A percentile compares a stretch with the other conserved stretches of the same genome.
Conservation (phyloP, 2,329 filamentous ascomycete genomes). For the Parasarocladium wereldwijsianum region DNA sequence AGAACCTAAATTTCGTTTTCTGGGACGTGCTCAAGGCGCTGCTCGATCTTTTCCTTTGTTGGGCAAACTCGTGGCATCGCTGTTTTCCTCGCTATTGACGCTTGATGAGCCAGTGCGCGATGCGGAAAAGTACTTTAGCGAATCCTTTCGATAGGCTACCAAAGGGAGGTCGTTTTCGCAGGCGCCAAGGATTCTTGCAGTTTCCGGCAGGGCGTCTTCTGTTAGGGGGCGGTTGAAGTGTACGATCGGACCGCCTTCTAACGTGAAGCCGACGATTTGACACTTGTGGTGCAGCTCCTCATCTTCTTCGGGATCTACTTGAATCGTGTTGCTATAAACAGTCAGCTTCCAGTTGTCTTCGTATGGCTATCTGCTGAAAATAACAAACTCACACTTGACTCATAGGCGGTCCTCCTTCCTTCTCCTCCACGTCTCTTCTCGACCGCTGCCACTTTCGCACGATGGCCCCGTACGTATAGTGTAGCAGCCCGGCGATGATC, state of each 20-base stretch:
- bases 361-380: conserved; percentile 4
- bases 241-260: conserved; percentile 30
- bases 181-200: conserved; percentile 22
- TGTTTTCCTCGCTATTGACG: too few relatives aligned
- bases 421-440: conserved; percentile 10
- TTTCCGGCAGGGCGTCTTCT: conserved; percentile 13
- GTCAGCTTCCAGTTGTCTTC: conserved; percentile 8
- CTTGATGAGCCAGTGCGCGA: too few relatives aligned
- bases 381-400: conserved; percentile 25
- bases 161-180: conserved; percentile 20
- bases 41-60: too few relatives aligned
- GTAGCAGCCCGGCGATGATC: conserved; percentile 38
- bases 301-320: conserved; percentile 17
- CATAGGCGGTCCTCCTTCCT: conserved; percentile 19
- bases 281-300: conserved; percentile 16
- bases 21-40: too few relatives aligned
- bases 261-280: conserved; percentile 28
- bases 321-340: conserved; percentile 20
- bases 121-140: conserved; percentile 17
- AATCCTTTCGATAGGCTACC: conserved; percentile 21
- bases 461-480: conserved; percentile 28
- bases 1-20: too few relatives aligned
- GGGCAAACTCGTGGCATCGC: too few relatives aligned
- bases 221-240: conserved; percentile 20
- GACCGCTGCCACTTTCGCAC: conserved; percentile 20